phyloP scores from a whole-genome alignment of 768 basidiomycete species.

The Kwoniella sp. region DNA sequence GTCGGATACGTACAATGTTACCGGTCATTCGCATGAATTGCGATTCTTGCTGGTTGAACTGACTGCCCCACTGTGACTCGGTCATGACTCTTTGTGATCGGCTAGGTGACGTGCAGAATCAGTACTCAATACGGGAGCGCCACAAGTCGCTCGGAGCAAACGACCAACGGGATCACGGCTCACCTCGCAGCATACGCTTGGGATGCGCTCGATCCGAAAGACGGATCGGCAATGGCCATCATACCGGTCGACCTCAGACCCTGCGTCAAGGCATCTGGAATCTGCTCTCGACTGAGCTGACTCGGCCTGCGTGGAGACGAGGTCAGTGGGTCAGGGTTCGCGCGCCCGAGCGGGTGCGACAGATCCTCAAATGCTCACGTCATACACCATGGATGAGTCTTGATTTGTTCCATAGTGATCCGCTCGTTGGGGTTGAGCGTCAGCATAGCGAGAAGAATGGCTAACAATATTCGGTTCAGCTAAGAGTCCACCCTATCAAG shows the following conservation, averaged over 20 bases:
- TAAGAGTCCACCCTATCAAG: too few species aligned
- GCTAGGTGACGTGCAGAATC: too few species aligned
- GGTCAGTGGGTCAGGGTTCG: background rate
- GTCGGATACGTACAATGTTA: conserved; percentile 34
- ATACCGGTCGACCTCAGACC: conserved; percentile 68
- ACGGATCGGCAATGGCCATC: conserved; percentile 66
- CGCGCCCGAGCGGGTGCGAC: background rate
- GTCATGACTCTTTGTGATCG: conserved; percentile 2
- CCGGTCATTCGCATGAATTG: conserved; percentile 47
- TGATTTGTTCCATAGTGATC: conserved; percentile 61
- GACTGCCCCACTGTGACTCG: conserved; percentile 38
- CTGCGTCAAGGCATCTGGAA: conserved; percentile 69
- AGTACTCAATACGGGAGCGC: too few species aligned
- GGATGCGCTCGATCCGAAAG: conserved; percentile 20
- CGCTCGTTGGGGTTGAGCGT: conserved; percentile 66
- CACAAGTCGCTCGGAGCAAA: background rate
- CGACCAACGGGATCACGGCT: too few species aligned
- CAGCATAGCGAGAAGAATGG: conserved; percentile 69
- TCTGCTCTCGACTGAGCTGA: conserved; percentile 57
- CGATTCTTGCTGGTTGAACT: conserved; percentile 39
- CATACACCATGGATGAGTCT: conserved; percentile 67
- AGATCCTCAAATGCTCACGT: conserved; percentile 55
- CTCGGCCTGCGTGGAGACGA: conserved; percentile 56
- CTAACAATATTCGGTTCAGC: too few species aligned
- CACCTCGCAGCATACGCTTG: conserved; percentile 35